Base-by-base conservation (phyloP, 768 basidiomycete species). In the Pleurotus salmoneostramineus region DNA sequence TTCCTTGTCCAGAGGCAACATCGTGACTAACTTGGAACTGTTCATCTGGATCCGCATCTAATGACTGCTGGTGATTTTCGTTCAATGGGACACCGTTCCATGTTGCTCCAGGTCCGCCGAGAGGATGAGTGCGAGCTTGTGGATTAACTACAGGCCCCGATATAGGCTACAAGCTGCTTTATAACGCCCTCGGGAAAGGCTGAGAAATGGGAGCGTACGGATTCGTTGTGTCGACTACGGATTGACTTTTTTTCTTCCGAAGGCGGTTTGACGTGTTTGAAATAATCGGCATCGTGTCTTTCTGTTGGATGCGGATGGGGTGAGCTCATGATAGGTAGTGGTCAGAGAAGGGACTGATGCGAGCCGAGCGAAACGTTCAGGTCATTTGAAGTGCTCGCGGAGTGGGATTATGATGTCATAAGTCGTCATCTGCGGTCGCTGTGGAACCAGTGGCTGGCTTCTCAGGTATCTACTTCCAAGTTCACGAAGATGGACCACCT, bases 11-110 rank as follows among this genome's bases (percentile, higher is more conserved):
- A 32, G 37, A 35, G 6, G 11, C 50, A 21, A 12, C 37, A 11
- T 36, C 35, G 27, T 52, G 31, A 15, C 50, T 35, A 7, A 36
- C 15, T 4, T 15, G 15, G 6, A 62, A 59, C 33, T 60, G 63
- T 8, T 57, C 54, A 17, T 65, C 64, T 3, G 60, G 17, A 34
- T 63, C 45, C 10, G 50, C 57, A 46, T 67, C 66, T n/a, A 67
- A 36, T 6, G 60, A 60, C 42, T 49, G 47, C 37, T 67, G 65
- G 40, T 62, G 62, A 5, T 37, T 14, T 52, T 67, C 63, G 12
- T 59, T 50, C 34, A 66, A 43, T 1, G 57, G 61, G 14, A 67
- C 50, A 6, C 66, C 64, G 6, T 61, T 61, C 60, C 60, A 64
- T 21, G 50, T 59, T 2, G 63, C 62, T 1, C 52, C 60, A 4